phyloP scores from a whole-genome alignment of 805 yeast genomes.

The Ogataea zsoltii region DNA sequence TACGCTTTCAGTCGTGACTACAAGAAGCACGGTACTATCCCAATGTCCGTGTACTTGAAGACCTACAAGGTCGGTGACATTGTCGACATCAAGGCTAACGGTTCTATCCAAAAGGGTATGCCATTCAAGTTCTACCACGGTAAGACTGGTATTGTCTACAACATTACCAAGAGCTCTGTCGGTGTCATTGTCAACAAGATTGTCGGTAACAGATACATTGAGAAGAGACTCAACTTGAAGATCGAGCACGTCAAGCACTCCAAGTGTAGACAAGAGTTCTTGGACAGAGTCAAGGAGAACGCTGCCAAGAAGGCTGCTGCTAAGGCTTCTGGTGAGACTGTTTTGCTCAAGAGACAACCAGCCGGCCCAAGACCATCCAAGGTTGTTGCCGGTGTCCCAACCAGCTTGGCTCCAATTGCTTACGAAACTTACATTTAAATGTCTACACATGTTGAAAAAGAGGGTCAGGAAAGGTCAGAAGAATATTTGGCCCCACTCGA shows the following conservation, averaged over 20 bases:
- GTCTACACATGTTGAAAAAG: constrained; percentile 11
- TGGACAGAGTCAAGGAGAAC: constrained; percentile 96
- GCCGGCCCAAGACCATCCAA: constrained; percentile 95
- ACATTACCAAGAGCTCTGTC: constrained; percentile 97
- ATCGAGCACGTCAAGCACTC: constrained; percentile 99
- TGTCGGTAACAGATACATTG: constrained; percentile 98
- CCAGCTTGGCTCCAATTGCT: constrained; percentile 98
- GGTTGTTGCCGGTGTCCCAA: constrained; percentile 85
- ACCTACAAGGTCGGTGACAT: constrained; percentile 98
- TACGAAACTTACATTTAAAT: constrained; percentile 98
- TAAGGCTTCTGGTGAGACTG: constrained; percentile 88
- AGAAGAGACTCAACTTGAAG: constrained; percentile 98
- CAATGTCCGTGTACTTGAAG: constrained; percentile 96
- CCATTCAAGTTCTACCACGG: constrained; percentile 99
- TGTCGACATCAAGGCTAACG: constrained; percentile 99
- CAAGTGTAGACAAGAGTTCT: constrained; percentile 98
- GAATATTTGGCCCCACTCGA: neutral
- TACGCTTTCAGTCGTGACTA: constrained; percentile 99
- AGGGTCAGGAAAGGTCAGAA: neutral
- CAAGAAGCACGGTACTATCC: constrained; percentile 94
- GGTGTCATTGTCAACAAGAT: constrained; percentile 98
- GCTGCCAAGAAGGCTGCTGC: constrained; percentile 94
- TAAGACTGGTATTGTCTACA: constrained; percentile 98
- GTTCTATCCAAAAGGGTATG: constrained; percentile 99
- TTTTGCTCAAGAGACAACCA: constrained; percentile 96